Evolutionary conservation across 2,329 filamentous ascomycete genomes (phyloP).

Genomic region (Fusarium musae): DNA sequence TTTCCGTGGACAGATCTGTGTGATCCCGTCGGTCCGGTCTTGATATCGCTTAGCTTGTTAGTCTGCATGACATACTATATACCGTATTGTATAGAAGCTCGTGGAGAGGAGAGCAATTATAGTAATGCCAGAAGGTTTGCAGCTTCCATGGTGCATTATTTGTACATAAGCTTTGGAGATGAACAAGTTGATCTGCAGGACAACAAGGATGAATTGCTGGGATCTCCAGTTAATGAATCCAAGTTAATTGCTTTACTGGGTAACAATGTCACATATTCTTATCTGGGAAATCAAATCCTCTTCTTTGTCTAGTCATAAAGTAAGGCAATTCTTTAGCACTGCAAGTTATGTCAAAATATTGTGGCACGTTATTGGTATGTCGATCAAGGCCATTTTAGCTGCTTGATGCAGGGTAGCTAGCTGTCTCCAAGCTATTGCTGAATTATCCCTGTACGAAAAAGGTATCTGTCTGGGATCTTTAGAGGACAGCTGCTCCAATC

Average conservation of each 20-base stretch:
- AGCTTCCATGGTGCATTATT: fast-evolving
- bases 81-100: fast-evolving
- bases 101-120: fast-evolving
- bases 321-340: neutral
- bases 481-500: fast-evolving
- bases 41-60: neutral
- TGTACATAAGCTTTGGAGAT: neutral
- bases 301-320: fast-evolving
- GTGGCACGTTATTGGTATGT: neutral
- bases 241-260: fast-evolving
- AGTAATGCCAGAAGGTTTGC: fast-evolving
- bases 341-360: fast-evolving
- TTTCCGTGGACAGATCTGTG: conserved; percentile 1
- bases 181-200: fast-evolving
- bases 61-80: neutral
- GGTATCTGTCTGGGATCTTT: fast-evolving
- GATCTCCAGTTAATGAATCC: fast-evolving
- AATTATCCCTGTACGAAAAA: no score
- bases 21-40: neutral
- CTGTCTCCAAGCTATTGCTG: neutral
- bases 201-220: fast-evolving
- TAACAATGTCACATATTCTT: fast-evolving
- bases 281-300: fast-evolving
- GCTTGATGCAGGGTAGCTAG: neutral
- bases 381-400: fast-evolving